Conservation (phyloP, 2,329 filamentous ascomycete genomes). For the Endothia cerciana region DNA sequence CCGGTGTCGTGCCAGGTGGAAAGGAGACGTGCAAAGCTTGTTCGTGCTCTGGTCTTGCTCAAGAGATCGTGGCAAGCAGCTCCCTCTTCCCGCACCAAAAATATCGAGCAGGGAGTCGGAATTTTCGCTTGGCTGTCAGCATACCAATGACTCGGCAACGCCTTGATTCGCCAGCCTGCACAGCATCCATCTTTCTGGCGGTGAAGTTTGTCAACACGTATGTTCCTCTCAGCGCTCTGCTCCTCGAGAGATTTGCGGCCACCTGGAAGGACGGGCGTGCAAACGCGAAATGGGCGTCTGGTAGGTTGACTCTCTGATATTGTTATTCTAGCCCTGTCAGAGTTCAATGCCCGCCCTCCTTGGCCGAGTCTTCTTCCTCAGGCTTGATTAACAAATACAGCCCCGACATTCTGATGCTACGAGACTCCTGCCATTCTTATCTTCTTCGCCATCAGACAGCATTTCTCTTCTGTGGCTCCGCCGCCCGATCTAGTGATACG, state of each 20-base stretch:
- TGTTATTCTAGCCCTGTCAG: slow-evolving; percentile 1
- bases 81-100: not conserved
- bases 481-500: not conserved
- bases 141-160: slow-evolving; percentile 12
- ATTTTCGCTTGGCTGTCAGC: slow-evolving; percentile 11
- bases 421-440: not conserved
- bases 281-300: not conserved
- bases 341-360: not conserved
- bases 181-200: slow-evolving; percentile 4
- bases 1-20: not conserved
- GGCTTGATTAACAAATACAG: not conserved
- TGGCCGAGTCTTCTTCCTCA: not conserved
- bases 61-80: slow-evolving; percentile 6
- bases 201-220: not conserved
- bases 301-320: not conserved
- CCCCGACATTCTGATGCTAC: not conserved
- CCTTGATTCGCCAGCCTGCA: slow-evolving; percentile 19
- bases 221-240: not conserved
- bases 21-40: not conserved
- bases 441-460: not conserved
- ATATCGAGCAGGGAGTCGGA: not conserved
- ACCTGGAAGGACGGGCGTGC: not conserved
- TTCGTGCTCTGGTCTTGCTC: not conserved
- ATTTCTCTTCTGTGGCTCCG: not conserved
- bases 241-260: not conserved